These are phyloP conservation scores for Cynanchum wilfordii DNA, from an alignment of 257 asterid genomes.

Conservation along the genomic window DNA sequence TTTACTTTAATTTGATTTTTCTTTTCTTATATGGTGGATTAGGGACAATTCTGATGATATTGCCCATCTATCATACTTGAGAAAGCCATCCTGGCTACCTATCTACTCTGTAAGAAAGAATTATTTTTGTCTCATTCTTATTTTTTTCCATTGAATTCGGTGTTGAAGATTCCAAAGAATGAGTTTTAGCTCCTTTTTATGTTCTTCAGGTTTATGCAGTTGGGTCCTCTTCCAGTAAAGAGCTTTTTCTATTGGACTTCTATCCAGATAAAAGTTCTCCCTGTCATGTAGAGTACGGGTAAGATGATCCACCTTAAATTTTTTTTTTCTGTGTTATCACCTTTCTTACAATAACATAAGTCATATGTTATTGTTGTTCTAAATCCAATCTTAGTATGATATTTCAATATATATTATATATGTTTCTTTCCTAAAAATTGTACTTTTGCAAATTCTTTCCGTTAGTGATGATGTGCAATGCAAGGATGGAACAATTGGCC, in stretches of 20 bases:
- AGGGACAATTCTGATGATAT: constrained; percentile 59
- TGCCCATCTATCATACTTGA: constrained; percentile 44
- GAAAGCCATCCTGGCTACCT: constrained; percentile 86
- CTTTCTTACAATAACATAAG: no score
- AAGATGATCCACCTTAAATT: constrained; percentile 21
- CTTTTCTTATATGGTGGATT: constrained; percentile 30
- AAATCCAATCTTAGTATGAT: not conserved
- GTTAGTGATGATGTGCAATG: constrained; percentile 48
- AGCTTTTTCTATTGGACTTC: constrained; percentile 85
- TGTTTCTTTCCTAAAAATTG: not conserved
- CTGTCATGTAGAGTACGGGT: constrained; percentile 74
- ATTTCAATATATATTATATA: no score
- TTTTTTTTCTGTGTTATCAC: not conserved
- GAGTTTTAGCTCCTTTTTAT: no score
- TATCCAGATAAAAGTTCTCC: constrained; percentile 70
- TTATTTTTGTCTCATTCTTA: constrained; percentile 3
- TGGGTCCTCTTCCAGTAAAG: constrained; percentile 68
- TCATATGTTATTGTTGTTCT: not conserved
- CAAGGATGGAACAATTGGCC: constrained; percentile 23
- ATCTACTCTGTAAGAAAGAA: constrained; percentile 56
- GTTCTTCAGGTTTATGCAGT: constrained; percentile 59
- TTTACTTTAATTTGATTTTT: constrained; percentile 16
- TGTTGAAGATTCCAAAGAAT: no score
- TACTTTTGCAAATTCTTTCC: constrained; percentile 24
- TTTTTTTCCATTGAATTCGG: no score